Evolutionary conservation across 768 basidiomycete genomes (phyloP).

Genomic region (Aureoboletus auriporus): DNA sequence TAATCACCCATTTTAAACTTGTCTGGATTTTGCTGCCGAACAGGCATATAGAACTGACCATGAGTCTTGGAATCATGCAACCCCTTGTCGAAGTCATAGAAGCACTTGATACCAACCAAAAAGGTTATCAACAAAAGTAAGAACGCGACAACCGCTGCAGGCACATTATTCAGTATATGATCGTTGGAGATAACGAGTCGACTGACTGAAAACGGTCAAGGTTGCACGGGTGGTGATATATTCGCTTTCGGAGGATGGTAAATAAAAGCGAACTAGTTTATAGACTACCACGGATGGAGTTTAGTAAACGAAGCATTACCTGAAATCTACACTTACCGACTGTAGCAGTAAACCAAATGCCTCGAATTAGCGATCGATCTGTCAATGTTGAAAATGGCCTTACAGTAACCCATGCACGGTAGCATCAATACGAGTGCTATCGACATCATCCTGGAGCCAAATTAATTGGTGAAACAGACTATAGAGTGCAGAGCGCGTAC

Average conservation of each 20-base stretch:
- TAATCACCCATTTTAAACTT: slow-evolving; percentile 35
- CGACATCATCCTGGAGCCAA: slow-evolving; percentile 54
- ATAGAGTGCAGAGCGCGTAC: slow-evolving; percentile 35
- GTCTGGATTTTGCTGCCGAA: slow-evolving; percentile 21
- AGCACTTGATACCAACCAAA: slow-evolving; percentile 72
- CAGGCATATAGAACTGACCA: slow-evolving; percentile 51
- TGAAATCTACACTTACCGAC: slow-evolving; percentile 23
- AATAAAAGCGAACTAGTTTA: slow-evolving; percentile 82
- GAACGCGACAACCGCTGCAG: slow-evolving; percentile 69
- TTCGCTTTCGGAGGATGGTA: slow-evolving; percentile 46
- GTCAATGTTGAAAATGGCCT: slow-evolving; percentile 26
- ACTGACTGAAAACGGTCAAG: slow-evolving; percentile 76
- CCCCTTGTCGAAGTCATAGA: slow-evolving; percentile 81
- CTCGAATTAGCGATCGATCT: background rate
- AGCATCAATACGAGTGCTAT: slow-evolving; percentile 72
- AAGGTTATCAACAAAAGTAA: slow-evolving; percentile 72
- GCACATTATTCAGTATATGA: background rate
- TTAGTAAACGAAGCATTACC: background rate
- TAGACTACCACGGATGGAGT: slow-evolving; percentile 48
- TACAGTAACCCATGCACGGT: slow-evolving; percentile 74
- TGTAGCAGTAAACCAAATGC: slow-evolving; percentile 5
- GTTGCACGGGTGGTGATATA: slow-evolving; percentile 78
- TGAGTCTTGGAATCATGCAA: slow-evolving; percentile 67
- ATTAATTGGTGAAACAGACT: slow-evolving; percentile 1
- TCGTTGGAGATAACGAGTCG: background rate